Base-by-base conservation (phyloP, 768 basidiomycete genomes). In the Podaxis sp. region DNA sequence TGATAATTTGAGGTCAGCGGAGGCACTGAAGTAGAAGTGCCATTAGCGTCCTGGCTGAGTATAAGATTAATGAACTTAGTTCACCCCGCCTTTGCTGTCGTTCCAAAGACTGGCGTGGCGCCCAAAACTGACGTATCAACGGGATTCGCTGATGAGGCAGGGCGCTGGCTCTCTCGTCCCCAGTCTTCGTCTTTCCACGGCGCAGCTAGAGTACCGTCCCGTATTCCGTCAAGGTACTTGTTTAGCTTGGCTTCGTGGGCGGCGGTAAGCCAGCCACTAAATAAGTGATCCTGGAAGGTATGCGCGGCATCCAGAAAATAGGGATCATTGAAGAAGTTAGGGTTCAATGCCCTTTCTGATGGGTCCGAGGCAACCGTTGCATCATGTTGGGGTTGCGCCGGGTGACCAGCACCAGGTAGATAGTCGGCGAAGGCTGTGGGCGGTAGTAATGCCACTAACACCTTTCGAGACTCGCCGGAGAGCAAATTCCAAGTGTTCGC, bases 111-210 rank as follows among this genome's bases (percentile, higher is more conserved):
- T 52, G 56, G 50, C 44, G 40, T 66, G 53, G 58, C 63, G 37
- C 26, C 57, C 8, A 38, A 67, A 49, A 62, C 60, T 24, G 44
- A 49, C 41, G 56, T 36, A n/a, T 65, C 24, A 41, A 38, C 53
- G 4, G 57, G 53, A 15, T 64, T 46, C n/a, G 60, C 54, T 33
- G 60, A 49, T 58, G 66, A 56, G 36, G 58, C 53, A 20, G 61
- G 55, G 15, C 12, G 54, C 26, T 68, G 68, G 50, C 85, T 80
- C 4, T 82, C 79, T 41, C 70, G 72, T 53, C 79, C 79, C 87
- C 87, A 88, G 37, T 76, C 78, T 37, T 87, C 83, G 67, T 88
- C 87, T 67, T 88, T 88, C 85, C 85, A 87, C 41, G 83, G 78
- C 12, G 81, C 85, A 33, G 84, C 79, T 37, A 85, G 59, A 7